A percentile compares a stretch with the other conserved stretches of the same genome.
Conservation (phyloP, 108 stramenopile genomes). For the Nannochloropsis granulata region DNA sequence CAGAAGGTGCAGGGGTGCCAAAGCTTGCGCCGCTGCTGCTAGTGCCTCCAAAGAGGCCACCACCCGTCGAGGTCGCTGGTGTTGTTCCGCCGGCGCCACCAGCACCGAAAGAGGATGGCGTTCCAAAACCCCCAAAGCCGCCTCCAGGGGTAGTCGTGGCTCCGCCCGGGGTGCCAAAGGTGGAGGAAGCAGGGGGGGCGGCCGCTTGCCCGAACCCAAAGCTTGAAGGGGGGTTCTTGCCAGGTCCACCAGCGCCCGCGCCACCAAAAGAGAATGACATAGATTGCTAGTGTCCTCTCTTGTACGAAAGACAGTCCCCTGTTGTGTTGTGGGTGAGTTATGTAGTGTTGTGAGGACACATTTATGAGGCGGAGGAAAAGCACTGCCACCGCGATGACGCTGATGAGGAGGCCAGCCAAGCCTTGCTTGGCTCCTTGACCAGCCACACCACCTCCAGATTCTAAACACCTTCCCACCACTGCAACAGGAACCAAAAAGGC, state of each 20-base stretch:
- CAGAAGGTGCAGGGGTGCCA: not conserved
- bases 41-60: not conserved
- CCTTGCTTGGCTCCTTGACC: too few species aligned
- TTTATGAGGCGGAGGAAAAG: too few species aligned
- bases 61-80: not conserved
- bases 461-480: too few species aligned
- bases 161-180: not conserved
- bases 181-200: not conserved
- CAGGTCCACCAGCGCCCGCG: not conserved
- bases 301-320: too few species aligned
- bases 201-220: not conserved
- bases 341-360: too few species aligned
- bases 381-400: too few species aligned
- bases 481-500: too few species aligned
- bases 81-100: too few species aligned
- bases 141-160: not conserved
- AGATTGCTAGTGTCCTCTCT: not conserved
- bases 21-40: not conserved
- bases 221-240: not conserved
- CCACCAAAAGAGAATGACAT: not conserved
- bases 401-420: too few species aligned
- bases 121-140: not conserved
- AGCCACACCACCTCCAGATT: too few species aligned
- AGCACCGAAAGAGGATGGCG: not conserved
- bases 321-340: too few species aligned